phyloP scores from a whole-genome alignment of 306 rosid genomes.

The Boehmeria nivea region DNA sequence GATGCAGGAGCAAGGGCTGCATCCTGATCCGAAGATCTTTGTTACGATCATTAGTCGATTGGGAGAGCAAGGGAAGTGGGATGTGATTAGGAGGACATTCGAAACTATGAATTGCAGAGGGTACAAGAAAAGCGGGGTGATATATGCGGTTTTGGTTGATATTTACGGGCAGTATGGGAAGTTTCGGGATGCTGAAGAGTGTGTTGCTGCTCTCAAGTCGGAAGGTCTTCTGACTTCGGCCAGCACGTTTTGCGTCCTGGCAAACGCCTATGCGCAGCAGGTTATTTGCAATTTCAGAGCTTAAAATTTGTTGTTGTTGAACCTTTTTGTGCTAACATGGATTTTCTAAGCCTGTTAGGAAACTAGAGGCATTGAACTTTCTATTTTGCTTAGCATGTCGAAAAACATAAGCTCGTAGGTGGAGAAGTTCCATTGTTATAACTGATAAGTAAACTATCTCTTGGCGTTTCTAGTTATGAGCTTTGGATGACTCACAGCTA shows the following conservation, averaged over 20 bases:
- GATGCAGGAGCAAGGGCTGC: conserved; percentile 69
- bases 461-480: too few relatives aligned
- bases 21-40: conserved; percentile 80
- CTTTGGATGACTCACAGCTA: too few relatives aligned
- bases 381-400: too few relatives aligned
- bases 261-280: conserved; percentile 83
- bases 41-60: conserved; percentile 52
- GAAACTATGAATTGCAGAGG: conserved; percentile 55
- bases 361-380: too few relatives aligned
- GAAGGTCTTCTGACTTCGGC: conserved; percentile 55
- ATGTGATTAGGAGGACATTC: conserved; percentile 42
- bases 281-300: conserved; percentile 8
- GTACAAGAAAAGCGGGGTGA: conserved; percentile 36
- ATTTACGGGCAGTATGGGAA: conserved; percentile 76
- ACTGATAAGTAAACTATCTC: too few relatives aligned
- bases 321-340: neutral
- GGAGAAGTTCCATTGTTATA: too few relatives aligned
- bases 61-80: conserved; percentile 84
- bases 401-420: too few relatives aligned
- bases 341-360: neutral
- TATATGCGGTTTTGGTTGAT: conserved; percentile 64
- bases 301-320: neutral
- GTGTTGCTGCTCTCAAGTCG: conserved; percentile 51
- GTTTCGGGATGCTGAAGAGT: conserved; percentile 52
- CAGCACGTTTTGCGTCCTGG: conserved; percentile 52